Percentiles rank a stretch among this genome's conserved stretches.
phyloP scores from a whole-genome alignment of 768 basidiomycete species.

The Russula dissimulans region DNA sequence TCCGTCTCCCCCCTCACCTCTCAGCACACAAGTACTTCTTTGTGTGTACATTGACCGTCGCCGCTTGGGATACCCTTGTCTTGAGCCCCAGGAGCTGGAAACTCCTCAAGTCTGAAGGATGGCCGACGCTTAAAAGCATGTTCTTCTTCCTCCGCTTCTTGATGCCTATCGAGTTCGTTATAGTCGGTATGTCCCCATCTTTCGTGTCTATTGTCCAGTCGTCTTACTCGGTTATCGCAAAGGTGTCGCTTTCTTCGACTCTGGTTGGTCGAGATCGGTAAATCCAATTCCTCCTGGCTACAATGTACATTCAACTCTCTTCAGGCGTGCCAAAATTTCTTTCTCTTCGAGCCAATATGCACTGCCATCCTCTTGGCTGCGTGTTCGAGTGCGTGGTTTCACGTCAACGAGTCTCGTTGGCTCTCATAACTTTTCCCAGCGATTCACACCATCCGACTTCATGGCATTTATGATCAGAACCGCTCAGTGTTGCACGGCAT shows the following conservation, averaged over 20 bases:
- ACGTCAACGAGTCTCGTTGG: neutral
- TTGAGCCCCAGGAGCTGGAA: slow-evolving; percentile 72
- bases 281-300: slow-evolving; percentile 17
- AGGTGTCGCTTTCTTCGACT: slow-evolving; percentile 83
- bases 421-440: slow-evolving; percentile 25
- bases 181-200: slow-evolving; percentile 45
- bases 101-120: slow-evolving; percentile 49
- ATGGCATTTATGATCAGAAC: slow-evolving; percentile 68
- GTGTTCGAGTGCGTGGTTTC: slow-evolving; percentile 40
- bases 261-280: slow-evolving; percentile 50
- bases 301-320: neutral
- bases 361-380: slow-evolving; percentile 74
- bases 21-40: slow-evolving; percentile 85
- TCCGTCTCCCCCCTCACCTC: slow-evolving; percentile 68
- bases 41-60: slow-evolving; percentile 82
- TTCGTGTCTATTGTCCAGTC: neutral
- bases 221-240: slow-evolving; percentile 5
- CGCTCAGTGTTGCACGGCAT: slow-evolving; percentile 45
- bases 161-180: slow-evolving; percentile 72
- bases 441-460: slow-evolving; percentile 69
- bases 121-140: slow-evolving; percentile 71
- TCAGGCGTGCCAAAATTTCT: slow-evolving; percentile 60
- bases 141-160: slow-evolving; percentile 67
- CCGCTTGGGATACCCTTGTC: slow-evolving; percentile 85
- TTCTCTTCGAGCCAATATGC: slow-evolving; percentile 79